phyloP scores from a whole-genome alignment of 306 rosid genomes.

The Vigna radiata region DNA sequence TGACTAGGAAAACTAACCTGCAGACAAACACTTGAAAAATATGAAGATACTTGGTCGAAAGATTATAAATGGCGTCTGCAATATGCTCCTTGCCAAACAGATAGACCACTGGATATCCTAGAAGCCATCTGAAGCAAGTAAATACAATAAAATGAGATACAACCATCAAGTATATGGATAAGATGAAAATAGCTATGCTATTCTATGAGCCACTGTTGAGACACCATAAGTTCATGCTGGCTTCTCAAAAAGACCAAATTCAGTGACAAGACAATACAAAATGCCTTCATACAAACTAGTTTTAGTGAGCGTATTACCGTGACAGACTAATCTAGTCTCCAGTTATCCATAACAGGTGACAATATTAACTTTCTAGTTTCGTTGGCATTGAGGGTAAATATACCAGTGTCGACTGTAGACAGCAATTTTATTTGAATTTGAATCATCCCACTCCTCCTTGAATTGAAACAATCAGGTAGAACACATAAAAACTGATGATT shows the following conservation, averaged over 20 bases:
- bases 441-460: constrained; percentile 5
- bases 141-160: constrained; percentile 35
- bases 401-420: constrained; percentile 12
- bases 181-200: constrained; percentile 25
- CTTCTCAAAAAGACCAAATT: neutral
- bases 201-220: constrained; percentile 1
- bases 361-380: constrained; percentile 4
- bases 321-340: neutral
- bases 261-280: neutral
- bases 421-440: constrained; percentile 19
- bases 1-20: constrained; percentile 62
- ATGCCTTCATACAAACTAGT: neutral
- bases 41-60: constrained; percentile 80
- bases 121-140: constrained; percentile 83
- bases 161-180: neutral
- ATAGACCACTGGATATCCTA: constrained; percentile 88
- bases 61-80: constrained; percentile 72
- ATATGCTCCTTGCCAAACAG: constrained; percentile 74
- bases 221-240: constrained; percentile 14
- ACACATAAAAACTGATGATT: neutral
- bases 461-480: neutral
- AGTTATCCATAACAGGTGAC: constrained; percentile 17
- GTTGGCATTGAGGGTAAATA: constrained; percentile 26
- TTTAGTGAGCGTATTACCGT: neutral
- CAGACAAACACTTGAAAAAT: constrained; percentile 67